Percentiles rank a stretch among this genome's conserved stretches.
Conservation (phyloP, 192 early-diverging fungal species). For the Gaertneriomyces semiglobifer region DNA sequence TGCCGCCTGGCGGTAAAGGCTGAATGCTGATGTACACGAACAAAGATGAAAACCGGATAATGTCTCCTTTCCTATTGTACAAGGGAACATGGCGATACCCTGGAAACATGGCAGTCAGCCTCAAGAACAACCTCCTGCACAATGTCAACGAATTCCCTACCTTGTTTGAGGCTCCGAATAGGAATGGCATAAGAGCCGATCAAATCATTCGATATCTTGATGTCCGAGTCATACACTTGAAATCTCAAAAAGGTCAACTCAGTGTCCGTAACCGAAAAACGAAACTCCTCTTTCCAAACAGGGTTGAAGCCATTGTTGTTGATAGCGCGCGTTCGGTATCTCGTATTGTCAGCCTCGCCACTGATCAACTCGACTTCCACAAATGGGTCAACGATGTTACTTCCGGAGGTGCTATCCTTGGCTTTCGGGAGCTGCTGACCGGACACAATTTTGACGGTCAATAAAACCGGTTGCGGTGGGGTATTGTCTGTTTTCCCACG, state of each 20-base stretch:
- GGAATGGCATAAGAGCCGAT: constrained; percentile 42
- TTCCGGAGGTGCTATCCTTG: constrained; percentile 45
- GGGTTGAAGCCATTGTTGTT: constrained; percentile 60
- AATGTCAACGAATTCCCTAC: constrained; percentile 16
- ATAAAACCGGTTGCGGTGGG: neutral
- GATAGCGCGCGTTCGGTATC: constrained; percentile 52
- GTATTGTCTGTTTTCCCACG: constrained; percentile 3
- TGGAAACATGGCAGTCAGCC: constrained; percentile 1
- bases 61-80: constrained; percentile 60
- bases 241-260: constrained; percentile 51
- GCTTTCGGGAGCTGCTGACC: constrained; percentile 68
- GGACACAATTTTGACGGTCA: constrained; percentile 49
- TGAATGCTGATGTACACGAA: constrained; percentile 36
- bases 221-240: constrained; percentile 35
- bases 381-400: constrained; percentile 55
- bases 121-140: neutral
- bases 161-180: constrained; percentile 38
- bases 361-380: constrained; percentile 58
- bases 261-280: constrained; percentile 35
- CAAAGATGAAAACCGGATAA: constrained; percentile 62
- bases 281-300: constrained; percentile 47
- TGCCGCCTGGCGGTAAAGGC: neutral
- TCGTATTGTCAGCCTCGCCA: constrained; percentile 37
- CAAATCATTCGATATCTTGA: constrained; percentile 33
- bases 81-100: constrained; percentile 70